Conservation (phyloP, 768 basidiomycete genomes). For the Rhodosporidiobolus sp. region DNA sequence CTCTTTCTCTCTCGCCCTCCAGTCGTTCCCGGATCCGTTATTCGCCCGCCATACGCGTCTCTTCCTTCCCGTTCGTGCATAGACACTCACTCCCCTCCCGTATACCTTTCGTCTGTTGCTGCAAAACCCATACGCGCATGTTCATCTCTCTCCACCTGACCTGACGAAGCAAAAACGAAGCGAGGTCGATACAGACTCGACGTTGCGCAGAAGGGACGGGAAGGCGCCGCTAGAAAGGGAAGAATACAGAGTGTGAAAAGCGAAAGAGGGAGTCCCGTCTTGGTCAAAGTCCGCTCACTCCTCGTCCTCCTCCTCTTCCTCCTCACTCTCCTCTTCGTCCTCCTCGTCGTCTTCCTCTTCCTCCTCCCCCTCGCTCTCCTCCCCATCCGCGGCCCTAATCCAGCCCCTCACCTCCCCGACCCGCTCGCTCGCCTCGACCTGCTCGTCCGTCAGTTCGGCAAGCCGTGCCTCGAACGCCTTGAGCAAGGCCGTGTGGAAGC, state of each 20-base stretch:
- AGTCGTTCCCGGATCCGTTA: no score
- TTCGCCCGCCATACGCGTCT: no score
- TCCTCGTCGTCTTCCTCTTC: slow-evolving; percentile 15
- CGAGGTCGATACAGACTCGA: no score
- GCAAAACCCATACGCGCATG: no score
- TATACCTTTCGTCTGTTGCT: no score
- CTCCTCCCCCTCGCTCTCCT: slow-evolving; percentile 4
- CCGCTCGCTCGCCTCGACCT: slow-evolving; percentile 10
- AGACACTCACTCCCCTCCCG: no score
- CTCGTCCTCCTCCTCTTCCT: slow-evolving; percentile 13
- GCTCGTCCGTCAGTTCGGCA: slow-evolving; percentile 23
- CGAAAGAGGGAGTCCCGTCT: background rate
- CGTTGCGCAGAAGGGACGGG: no score
- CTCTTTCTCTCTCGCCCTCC: no score
- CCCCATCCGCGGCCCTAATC: slow-evolving; percentile 13
- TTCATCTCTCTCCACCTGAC: no score
- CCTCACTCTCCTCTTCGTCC: background rate
- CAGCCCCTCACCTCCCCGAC: slow-evolving; percentile 10
- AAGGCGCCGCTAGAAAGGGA: background rate
- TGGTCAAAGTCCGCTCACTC: no score
- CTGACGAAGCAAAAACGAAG: no score
- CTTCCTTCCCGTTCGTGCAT: no score
- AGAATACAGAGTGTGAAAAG: background rate
- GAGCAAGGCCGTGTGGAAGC: slow-evolving; percentile 63
- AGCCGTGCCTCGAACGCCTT: slow-evolving; percentile 51